Conservation (phyloP, 441 rosid genomes). For the Gossypium trilobum region DNA sequence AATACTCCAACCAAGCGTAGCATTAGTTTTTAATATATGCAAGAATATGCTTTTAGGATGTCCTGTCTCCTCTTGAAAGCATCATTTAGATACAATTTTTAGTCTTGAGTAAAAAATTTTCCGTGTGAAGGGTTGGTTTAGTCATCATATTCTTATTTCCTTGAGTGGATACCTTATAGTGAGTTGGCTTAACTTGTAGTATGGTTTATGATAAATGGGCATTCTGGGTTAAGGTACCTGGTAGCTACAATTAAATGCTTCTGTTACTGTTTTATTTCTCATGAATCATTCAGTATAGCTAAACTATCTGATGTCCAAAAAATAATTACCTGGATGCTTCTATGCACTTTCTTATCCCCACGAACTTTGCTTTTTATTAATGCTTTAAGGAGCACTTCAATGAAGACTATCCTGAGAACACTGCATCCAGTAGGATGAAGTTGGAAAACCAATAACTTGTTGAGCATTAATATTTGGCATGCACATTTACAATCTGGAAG, state of each 20-base stretch:
- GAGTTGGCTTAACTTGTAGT: neutral
- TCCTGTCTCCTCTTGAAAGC: neutral
- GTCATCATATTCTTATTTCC: neutral
- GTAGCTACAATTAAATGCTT: neutral
- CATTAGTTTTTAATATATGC: neutral
- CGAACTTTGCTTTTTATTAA: neutral
- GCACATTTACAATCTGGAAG: neutral
- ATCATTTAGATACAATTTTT: neutral
- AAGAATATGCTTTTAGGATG: neutral
- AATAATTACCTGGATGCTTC: neutral
- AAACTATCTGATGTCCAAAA: neutral
- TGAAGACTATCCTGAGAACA: neutral
- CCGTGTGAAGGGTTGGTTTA: neutral
- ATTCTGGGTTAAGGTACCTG: neutral
- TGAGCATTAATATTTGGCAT: conserved; percentile 10
- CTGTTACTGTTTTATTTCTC: neutral
- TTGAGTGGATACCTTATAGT: neutral
- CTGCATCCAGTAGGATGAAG: neutral
- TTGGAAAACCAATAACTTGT: neutral
- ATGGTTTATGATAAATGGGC: neutral
- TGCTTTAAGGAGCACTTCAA: neutral
- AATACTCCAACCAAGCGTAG: no score
- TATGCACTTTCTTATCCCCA: neutral
- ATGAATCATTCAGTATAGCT: neutral
- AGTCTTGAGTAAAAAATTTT: neutral